Base-by-base conservation (phyloP, 208 protist genomes). In the Crithidia mellificae region DNA sequence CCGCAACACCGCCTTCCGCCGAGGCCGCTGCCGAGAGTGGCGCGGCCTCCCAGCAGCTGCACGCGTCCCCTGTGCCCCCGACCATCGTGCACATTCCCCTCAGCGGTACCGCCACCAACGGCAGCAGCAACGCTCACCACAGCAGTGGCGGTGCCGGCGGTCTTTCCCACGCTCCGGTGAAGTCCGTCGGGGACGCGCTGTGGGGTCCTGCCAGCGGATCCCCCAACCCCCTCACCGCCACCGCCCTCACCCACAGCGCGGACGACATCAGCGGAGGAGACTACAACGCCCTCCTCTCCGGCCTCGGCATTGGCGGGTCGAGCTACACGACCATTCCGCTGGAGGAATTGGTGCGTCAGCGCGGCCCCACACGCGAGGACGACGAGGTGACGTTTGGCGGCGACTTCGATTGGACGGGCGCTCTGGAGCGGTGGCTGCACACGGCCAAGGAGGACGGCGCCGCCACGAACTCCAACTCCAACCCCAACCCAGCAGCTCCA, bases 401-500 rank as follows among this genome's bases (percentile, higher is more conserved):
- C 1, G 63, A 65, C 53, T 72, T 74, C n/a, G 76, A 81, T 49
- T 81, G 76, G 76, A 72, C 70, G 29, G 62, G 53, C 6, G 63
- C 65, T 30, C 38, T 81, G 61, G 76, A 81, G 76, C 73, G 57
- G 19, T 81, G 76, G 76, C 41, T 76, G 52, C 66, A 63, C 62
- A 68, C 30, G 51, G 53, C 57, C 19, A 68, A 66, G 32, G 52
- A 63, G 46, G 70, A 75, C 29, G 55, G 32, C 43, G 32, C 68
- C 36, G 19, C 43, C 20, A 50, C 57, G n/a, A n/a, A n/a, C n/a
- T n/a, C n/a, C n/a, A n/a, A n/a, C n/a, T n/a, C n/a, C n/a, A n/a
- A n/a, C n/a, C n/a, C n/a, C n/a, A n/a, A n/a, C n/a, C n/a, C n/a
- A n/a, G n/a, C n/a, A n/a, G n/a, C n/a, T n/a, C n/a, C n/a, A n/a